phyloP scores from a whole-genome alignment of 2,329 filamentous ascomycete species.

The Phyllosticta capitalensis region DNA sequence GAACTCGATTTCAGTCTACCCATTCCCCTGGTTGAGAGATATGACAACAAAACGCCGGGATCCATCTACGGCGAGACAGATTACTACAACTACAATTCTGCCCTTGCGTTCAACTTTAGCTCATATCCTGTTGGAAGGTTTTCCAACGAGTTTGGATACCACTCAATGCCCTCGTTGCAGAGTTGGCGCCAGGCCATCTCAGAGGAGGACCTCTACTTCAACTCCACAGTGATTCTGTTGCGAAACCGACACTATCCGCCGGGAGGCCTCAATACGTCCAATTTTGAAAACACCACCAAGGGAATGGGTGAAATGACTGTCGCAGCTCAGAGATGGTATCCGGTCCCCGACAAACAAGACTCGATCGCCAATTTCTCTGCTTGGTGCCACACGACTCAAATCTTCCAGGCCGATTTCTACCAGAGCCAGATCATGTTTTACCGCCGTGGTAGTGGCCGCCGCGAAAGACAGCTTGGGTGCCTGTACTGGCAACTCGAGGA shows the following conservation, averaged over 20 bases:
- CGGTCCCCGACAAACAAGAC: slow-evolving; percentile 44
- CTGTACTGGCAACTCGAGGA: slow-evolving; percentile 60
- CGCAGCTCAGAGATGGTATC: slow-evolving; percentile 48
- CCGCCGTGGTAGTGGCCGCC: slow-evolving; percentile 47
- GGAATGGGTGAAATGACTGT: slow-evolving; percentile 51
- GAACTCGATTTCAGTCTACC: slow-evolving; percentile 44
- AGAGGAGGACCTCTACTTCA: slow-evolving; percentile 45
- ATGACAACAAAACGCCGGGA: slow-evolving; percentile 44
- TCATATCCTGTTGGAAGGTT: slow-evolving; percentile 51
- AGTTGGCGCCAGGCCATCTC: slow-evolving; percentile 47
- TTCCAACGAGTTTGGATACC: slow-evolving; percentile 55
- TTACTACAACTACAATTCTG: slow-evolving; percentile 49
- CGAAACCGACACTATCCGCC: slow-evolving; percentile 52
- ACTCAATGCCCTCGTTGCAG: slow-evolving; percentile 52
- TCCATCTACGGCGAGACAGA: slow-evolving; percentile 52
- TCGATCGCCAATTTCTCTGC: slow-evolving; percentile 49
- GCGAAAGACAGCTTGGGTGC: slow-evolving; percentile 49
- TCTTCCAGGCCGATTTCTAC: slow-evolving; percentile 57
- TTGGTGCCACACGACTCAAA: slow-evolving; percentile 53
- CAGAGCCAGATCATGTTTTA: slow-evolving; percentile 53
- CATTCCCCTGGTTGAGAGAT: slow-evolving; percentile 47
- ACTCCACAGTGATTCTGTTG: slow-evolving; percentile 45
- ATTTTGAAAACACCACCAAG: slow-evolving; percentile 33
- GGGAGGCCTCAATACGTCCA: slow-evolving; percentile 38
- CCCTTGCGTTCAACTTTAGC: slow-evolving; percentile 44